A percentile compares a stretch with the other conserved stretches of the same genome.
phyloP scores from a whole-genome alignment of 805 yeast species.

The Saccharomyces eubayanus region DNA sequence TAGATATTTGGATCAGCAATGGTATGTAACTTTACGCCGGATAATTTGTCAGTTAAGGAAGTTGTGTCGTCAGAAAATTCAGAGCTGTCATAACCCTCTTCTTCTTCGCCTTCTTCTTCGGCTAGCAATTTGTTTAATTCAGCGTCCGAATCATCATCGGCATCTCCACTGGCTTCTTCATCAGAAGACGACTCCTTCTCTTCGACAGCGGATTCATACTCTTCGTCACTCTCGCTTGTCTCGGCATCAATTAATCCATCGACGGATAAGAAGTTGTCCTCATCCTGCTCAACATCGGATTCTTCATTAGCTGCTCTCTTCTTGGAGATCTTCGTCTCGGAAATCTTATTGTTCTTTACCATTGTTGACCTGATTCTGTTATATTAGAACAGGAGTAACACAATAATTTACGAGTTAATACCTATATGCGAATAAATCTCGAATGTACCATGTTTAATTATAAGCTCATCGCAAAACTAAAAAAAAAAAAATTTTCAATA shows the following conservation, averaged over 20 bases:
- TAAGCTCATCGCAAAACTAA: not conserved
- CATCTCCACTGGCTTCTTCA: slow-evolving; percentile 12
- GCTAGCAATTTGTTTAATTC: slow-evolving; percentile 57
- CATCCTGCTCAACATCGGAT: slow-evolving; percentile 9
- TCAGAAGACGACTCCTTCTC: slow-evolving; percentile 6
- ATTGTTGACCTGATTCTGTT: not conserved
- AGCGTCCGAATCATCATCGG: slow-evolving; percentile 46
- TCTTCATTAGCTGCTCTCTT: slow-evolving; percentile 16
- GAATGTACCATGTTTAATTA: not conserved
- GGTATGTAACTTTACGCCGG: slow-evolving; percentile 46
- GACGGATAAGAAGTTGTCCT: slow-evolving; percentile 12
- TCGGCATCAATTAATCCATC: slow-evolving; percentile 22
- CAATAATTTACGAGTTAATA: not conserved
- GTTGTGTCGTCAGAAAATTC: slow-evolving; percentile 35
- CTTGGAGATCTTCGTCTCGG: slow-evolving; percentile 7
- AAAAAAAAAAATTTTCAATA: not conserved
- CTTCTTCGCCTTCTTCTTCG: slow-evolving; percentile 37
- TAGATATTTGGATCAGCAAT: slow-evolving; percentile 38
- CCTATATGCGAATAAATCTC: not conserved
- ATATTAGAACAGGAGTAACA: not conserved
- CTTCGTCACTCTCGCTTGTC: slow-evolving; percentile 11
- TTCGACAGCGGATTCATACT: slow-evolving; percentile 6
- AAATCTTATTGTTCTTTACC: not conserved
- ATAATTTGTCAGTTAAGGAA: slow-evolving; percentile 46
- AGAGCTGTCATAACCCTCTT: slow-evolving; percentile 21